Percentiles rank a stretch among this genome's conserved stretches.
Evolutionary conservation across 2,329 filamentous ascomycete species (phyloP).

Genomic region (Colletotrichum tamarilloi): DNA sequence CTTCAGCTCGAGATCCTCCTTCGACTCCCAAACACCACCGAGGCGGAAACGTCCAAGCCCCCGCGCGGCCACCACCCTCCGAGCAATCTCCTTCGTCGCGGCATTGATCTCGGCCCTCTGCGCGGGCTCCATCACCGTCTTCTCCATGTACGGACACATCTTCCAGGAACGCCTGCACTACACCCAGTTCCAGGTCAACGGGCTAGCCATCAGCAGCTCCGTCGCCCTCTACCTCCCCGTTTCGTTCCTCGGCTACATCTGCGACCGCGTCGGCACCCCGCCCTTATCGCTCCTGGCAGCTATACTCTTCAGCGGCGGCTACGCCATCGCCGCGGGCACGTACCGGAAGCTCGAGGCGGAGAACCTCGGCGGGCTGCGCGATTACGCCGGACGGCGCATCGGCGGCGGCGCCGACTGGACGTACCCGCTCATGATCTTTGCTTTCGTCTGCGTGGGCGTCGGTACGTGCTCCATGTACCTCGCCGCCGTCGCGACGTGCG

Average conservation of each 20-base stretch:
- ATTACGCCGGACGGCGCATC: constrained; percentile 30
- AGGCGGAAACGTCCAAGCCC: constrained; percentile 30
- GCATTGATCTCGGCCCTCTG: constrained; percentile 74
- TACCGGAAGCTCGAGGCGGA: constrained; percentile 69
- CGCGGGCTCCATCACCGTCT: constrained; percentile 91
- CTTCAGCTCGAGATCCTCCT: constrained; percentile 38
- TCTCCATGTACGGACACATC: constrained; percentile 91
- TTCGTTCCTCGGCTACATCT: constrained; percentile 87
- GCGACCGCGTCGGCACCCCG: constrained; percentile 86
- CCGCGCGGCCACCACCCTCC: constrained; percentile 44
- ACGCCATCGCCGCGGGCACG: constrained; percentile 82
- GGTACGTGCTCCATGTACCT: constrained; percentile 93
- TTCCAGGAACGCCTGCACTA: constrained; percentile 90
- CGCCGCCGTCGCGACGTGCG: constrained; percentile 90
- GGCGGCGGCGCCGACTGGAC: constrained; percentile 68
- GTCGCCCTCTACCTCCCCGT: constrained; percentile 94
- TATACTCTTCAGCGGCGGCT: constrained; percentile 81
- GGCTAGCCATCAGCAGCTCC: constrained; percentile 86
- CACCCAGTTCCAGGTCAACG: constrained; percentile 91
- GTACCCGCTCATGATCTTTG: constrained; percentile 84
- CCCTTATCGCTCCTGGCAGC: constrained; percentile 80
- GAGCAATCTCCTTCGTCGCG: constrained; percentile 62
- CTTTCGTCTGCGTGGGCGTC: constrained; percentile 85
- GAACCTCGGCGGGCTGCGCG: constrained; percentile 38
- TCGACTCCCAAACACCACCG: constrained; percentile 33